phyloP scores from a whole-genome alignment of 139 green algal genomes.

The Tetraselmis striata region DNA sequence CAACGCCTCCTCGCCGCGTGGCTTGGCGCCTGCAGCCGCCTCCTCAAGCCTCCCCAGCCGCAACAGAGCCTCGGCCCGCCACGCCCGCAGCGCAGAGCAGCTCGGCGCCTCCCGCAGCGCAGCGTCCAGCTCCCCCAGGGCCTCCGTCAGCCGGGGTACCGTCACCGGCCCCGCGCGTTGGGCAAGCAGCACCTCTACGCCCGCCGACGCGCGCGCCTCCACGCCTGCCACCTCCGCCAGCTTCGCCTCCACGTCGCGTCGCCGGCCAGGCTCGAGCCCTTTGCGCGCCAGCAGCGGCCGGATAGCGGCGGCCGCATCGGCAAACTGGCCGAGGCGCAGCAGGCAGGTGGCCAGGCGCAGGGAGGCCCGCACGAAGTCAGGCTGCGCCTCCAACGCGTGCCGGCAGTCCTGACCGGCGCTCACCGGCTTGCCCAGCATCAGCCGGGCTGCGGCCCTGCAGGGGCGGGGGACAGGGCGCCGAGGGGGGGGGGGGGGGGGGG shows the following conservation, averaged over 20 bases:
- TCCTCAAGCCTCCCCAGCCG: neutral
- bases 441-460: neutral
- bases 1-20: neutral
- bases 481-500: neutral
- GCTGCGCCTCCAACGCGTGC: neutral
- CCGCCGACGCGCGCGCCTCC: neutral
- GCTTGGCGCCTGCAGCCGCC: neutral
- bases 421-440: neutral
- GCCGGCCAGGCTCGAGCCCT: neutral
- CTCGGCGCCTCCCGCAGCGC: neutral
- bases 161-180: neutral
- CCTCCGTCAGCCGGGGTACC: neutral
- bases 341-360: conserved; percentile 11
- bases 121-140: neutral
- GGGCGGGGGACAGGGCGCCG: neutral
- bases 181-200: neutral
- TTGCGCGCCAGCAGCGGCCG: neutral
- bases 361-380: neutral
- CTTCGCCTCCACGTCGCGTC: neutral
- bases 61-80: neutral
- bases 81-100: neutral
- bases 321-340: conserved; percentile 6
- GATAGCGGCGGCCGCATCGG: neutral
- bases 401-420: neutral
- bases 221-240: conserved; percentile 5